These are phyloP conservation scores for Trypanosoma melophagium DNA, from an alignment of 208 protist species.

Conservation along the genomic window DNA sequence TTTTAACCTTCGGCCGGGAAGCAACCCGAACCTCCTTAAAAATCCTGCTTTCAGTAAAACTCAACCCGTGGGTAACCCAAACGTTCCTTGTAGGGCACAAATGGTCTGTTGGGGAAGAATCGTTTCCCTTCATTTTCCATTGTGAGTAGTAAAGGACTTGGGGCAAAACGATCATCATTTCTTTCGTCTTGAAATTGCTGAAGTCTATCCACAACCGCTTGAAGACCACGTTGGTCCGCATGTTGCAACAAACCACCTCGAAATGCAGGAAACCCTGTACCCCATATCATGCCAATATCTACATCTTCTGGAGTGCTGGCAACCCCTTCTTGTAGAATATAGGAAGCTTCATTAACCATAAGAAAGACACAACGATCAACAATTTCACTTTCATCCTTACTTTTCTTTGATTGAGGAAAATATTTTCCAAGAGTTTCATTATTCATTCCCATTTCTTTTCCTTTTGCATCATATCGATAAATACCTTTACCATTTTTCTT, in stretches of 20 bases:
- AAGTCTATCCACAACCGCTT: slow-evolving; percentile 54
- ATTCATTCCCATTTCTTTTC: slow-evolving; percentile 68
- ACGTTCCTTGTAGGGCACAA: slow-evolving; percentile 75
- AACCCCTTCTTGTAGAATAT: slow-evolving; percentile 73
- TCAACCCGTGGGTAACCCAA: slow-evolving; percentile 53
- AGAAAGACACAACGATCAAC: slow-evolving; percentile 80
- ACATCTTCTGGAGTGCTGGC: slow-evolving; percentile 68
- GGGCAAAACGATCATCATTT: slow-evolving; percentile 61
- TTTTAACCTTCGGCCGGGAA: too few species aligned
- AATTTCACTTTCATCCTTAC: slow-evolving; percentile 47
- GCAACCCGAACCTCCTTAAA: too few species aligned
- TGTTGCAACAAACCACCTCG: slow-evolving; percentile 79
- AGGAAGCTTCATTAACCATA: slow-evolving; percentile 85
- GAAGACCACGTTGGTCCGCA: slow-evolving; percentile 68
- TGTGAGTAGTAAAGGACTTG: slow-evolving; percentile 46
- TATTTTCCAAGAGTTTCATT: slow-evolving; percentile 30
- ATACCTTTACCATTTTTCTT: slow-evolving; percentile 90
- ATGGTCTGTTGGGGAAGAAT: slow-evolving; percentile 81
- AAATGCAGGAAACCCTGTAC: slow-evolving; percentile 83
- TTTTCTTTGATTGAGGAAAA: slow-evolving; percentile 24
- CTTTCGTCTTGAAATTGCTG: slow-evolving; percentile 44
- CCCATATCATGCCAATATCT: slow-evolving; percentile 88
- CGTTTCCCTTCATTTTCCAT: slow-evolving; percentile 60
- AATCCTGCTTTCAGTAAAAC: slow-evolving; percentile 24
- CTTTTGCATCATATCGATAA: slow-evolving; percentile 78